Evolutionary conservation across 352 stramenopile genomes (phyloP), one percentile per base, ranked within the genome.

Genomic region (Globisporangium emineosum): DNA sequence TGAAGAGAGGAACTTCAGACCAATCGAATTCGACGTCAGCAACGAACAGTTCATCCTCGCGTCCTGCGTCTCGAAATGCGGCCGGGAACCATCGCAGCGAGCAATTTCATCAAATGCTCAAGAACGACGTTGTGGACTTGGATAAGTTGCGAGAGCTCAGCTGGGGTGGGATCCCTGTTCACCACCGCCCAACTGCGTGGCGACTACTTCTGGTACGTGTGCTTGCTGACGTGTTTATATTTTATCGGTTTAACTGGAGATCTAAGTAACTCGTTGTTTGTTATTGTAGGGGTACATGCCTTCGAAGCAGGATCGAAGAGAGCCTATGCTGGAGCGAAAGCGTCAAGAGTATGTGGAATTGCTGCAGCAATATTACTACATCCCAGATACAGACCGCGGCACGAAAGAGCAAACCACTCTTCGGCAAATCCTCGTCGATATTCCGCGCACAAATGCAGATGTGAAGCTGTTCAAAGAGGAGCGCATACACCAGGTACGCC

Each of bases 381-480:
- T 99, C 64, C 90, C 95, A 9, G 96, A 98, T 69, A 93, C 94
- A 52, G 88, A 97, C 55, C 87, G 97, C 27, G 98, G 91, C 2
- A 75, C 90, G 35, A 93, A 97, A 57, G 98, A 99, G 76, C 96
- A 99, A 73, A 96, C 96, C 43, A 98, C 96, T 17, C 76, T 99
- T 62, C 82, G 89, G 5, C 88, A 96, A 71, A 99, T 99, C 25
- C 75, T 99, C 42, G 97, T 99, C n/a, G 98, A 99, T 76, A 97
- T 99, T 25, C 98, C 98, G 42, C 83, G 98, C 7, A 99, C 98
- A 12, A 96, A 96, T 63, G 97, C 97, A 5, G 94, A 98, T 49
- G 87, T 99, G 32, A 92, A 91, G 33, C 87, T 99, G 8, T 99
- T 99, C 79, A 93, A 98, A 60, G 96, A 98, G 47, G 94, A 98